Conservation (phyloP, 805 yeast species). For the Tetrapisispora arboricola region DNA sequence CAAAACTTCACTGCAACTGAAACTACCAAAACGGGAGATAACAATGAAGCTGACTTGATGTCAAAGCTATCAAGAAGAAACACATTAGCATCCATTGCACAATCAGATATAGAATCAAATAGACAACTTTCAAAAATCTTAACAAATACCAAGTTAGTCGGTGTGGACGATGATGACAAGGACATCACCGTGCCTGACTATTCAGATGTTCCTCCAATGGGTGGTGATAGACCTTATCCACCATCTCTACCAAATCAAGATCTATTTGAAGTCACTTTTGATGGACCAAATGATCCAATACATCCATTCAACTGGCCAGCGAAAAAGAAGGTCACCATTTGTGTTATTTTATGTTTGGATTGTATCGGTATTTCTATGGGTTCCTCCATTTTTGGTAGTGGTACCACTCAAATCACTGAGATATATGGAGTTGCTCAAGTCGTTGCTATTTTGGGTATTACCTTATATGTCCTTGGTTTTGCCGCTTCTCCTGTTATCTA, state of each 20-base stretch:
- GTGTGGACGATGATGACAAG: constrained; percentile 6
- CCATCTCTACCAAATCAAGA: constrained; percentile 41
- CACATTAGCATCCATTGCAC: constrained; percentile 10
- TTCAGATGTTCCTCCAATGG: constrained; percentile 42
- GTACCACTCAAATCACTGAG: constrained; percentile 37
- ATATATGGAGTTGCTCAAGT: constrained; percentile 52
- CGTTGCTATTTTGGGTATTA: constrained; percentile 65
- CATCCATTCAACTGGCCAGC: constrained; percentile 72
- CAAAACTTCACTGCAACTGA: not conserved
- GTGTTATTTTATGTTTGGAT: constrained; percentile 34
- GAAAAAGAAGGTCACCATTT: constrained; percentile 33
- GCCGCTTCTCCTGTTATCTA: constrained; percentile 87
- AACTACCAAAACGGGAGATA: not conserved
- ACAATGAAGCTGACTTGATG: not conserved
- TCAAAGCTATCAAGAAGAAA: constrained; percentile 3
- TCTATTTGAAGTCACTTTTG: constrained; percentile 56
- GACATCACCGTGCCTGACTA: constrained; percentile 5
- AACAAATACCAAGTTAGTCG: constrained; percentile 6
- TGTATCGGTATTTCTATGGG: constrained; percentile 58
- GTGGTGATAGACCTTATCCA: constrained; percentile 55
- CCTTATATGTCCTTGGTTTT: constrained; percentile 84
- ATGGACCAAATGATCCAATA: constrained; percentile 66
- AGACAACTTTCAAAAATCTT: constrained; percentile 12
- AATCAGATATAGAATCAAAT: constrained; percentile 7
- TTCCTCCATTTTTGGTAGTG: constrained; percentile 69